phyloP scores from a whole-genome alignment of 805 yeast species.

The Lipomyces orientalis region DNA sequence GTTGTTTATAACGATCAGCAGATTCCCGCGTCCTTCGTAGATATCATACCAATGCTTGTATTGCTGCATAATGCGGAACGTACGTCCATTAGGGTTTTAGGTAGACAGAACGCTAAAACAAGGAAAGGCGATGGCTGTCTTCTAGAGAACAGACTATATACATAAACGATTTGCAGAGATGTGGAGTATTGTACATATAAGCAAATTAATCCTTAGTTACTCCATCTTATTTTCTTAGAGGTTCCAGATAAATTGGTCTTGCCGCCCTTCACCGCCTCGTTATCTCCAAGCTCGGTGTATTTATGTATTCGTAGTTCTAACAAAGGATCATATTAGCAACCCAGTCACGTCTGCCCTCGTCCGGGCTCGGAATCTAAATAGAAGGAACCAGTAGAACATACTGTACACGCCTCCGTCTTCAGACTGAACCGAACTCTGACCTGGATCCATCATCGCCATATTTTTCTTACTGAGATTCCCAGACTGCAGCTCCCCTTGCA shows the following conservation, averaged over 20 bases:
- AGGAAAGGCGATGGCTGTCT: too few species aligned
- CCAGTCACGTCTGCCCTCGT: conserved; percentile 3
- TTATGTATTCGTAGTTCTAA: conserved; percentile 69
- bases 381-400: conserved; percentile 17
- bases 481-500: conserved; percentile 66
- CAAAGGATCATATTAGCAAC: conserved; percentile 4
- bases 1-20: too few species aligned
- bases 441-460: background rate
- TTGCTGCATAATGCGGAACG: too few species aligned
- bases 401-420: conserved; percentile 28
- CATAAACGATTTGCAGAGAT: background rate
- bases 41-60: too few species aligned
- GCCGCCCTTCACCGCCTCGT: conserved; percentile 66
- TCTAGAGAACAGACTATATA: background rate
- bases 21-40: too few species aligned
- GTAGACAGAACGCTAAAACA: too few species aligned
- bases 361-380: background rate
- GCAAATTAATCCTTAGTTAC: background rate
- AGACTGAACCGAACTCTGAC: conserved; percentile 1
- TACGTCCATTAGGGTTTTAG: too few species aligned
- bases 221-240: conserved; percentile 23
- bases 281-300: conserved; percentile 89
- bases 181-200: background rate
- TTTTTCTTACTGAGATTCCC: background rate
- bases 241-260: conserved; percentile 34